Percentiles rank a stretch among this genome's conserved stretches.
phyloP scores from a whole-genome alignment of 805 yeast genomes.

The Saccharomycopsis vini region DNA sequence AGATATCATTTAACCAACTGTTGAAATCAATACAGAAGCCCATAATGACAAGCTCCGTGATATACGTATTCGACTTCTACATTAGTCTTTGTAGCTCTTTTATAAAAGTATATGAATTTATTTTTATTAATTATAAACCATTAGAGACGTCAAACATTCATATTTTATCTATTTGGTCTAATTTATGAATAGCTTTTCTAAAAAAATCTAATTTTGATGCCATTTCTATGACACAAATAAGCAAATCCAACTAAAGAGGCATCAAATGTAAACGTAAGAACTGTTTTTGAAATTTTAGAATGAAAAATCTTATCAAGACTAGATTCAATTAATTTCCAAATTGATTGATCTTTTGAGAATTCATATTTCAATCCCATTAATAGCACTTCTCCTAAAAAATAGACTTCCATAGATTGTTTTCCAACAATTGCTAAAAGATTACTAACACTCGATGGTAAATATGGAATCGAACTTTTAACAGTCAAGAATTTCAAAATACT shows the following conservation, averaged over 20 bases:
- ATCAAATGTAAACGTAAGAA: constrained; percentile 4
- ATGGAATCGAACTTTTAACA: constrained; percentile 21
- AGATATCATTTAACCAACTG: no score
- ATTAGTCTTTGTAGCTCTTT: no score
- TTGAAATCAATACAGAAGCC: no score
- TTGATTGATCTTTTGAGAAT: constrained; percentile 1
- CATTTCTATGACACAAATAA: constrained; percentile 1
- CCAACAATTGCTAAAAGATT: constrained; percentile 23
- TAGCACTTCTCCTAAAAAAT: constrained; percentile 20
- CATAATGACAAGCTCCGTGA: no score
- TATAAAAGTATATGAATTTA: no score
- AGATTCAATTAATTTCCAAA: constrained; percentile 11
- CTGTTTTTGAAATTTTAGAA: neutral
- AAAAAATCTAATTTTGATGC: constrained; percentile 5
- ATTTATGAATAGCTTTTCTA: no score
- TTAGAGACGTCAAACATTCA: no score
- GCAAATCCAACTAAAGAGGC: constrained; percentile 8
- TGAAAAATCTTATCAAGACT: neutral
- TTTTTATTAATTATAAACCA: no score
- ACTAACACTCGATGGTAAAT: constrained; percentile 21
- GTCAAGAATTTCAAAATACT: constrained; percentile 25
- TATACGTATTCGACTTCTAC: no score
- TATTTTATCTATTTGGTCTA: no score
- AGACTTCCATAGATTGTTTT: constrained; percentile 25
- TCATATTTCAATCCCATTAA: constrained; percentile 13